Base-by-base conservation (phyloP, 306 rosid species). In the Rubus parviflorus region DNA sequence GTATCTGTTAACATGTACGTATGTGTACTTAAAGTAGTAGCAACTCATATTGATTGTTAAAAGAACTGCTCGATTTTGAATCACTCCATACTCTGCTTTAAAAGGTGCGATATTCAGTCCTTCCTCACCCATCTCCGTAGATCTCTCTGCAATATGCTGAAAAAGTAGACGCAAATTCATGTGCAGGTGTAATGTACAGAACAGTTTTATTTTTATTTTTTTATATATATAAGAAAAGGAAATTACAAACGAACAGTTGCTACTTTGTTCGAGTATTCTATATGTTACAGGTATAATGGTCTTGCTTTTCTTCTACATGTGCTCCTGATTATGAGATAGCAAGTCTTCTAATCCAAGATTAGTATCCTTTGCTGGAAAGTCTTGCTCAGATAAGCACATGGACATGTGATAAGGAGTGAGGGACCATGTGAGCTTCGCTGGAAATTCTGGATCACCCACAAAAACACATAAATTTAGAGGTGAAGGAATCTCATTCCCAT, bases 361-460 rank as follows among this genome's bases (percentile, higher is more conserved):
- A 81, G 38, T 74, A 74, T 77, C 80, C 60, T 82, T 77, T 73
- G 80, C 86, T 89, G 76, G 56, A 68, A 85, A 75, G 87, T 88
- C 87, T 49, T 73, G 58, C 75, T 89, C 92, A 77, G 80, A 81
- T 77, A 46, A 66, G 92, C 91, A 89, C 96, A 90, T 86, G 86
- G 46, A 68, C 88, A 84, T 79, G 90, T 81, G 86, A 84, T 72
- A 40, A 70, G 61, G 35, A 85, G 46, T 76, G 17, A 73, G 89
- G 80, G 84, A 82, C 91, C 92, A 88, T 81, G 87, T 85, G 93
- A 49, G 76, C 72, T 76, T 74, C 76, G 92, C 66, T 82, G 82
- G 84, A 86, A 83, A 86, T 83, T 82, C 89, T 81, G 87, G 80
- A 82, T 81, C 78, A 22, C 45, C 43, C 79, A 56, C 47, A 40